Conservation (phyloP, 768 basidiomycete genomes). For the Solioccasus polychromus region DNA sequence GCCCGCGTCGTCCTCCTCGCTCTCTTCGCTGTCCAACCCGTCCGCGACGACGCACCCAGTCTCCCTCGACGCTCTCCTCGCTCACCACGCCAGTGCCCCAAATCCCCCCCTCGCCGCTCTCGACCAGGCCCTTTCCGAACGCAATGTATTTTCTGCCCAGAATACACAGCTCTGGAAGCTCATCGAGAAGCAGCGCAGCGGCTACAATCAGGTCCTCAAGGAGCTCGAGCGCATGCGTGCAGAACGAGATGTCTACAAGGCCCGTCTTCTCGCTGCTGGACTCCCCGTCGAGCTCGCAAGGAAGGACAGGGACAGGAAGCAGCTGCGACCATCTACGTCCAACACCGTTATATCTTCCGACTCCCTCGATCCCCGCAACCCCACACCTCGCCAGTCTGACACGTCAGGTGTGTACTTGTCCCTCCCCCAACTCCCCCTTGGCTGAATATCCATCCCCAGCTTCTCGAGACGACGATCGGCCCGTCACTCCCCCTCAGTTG, state of each 20-base stretch:
- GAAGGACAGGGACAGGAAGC: conserved; percentile 28
- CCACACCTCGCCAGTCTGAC: conserved; percentile 30
- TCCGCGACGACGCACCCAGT: conserved; percentile 33
- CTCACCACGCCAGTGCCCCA: conserved; percentile 47
- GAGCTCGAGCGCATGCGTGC: conserved; percentile 81
- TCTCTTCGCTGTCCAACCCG: conserved; percentile 26
- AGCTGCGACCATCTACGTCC: conserved; percentile 22
- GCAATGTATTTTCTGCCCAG: conserved; percentile 77
- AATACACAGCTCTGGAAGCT: conserved; percentile 94
- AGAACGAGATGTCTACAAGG: conserved; percentile 67
- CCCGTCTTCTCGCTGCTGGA: conserved; percentile 31
- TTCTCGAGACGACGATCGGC: conserved; percentile 21
- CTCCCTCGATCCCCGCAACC: conserved; percentile 24
- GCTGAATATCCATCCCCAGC: conserved; percentile 1
- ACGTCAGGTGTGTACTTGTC: conserved; percentile 29
- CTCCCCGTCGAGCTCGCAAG: conserved; percentile 39
- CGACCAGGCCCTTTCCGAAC: conserved; percentile 73
- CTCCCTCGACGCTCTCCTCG: conserved; percentile 53
- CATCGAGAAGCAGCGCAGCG: conserved; percentile 85
- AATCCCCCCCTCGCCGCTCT: conserved; percentile 62
- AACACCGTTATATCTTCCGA: conserved; percentile 20
- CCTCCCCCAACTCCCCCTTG: background rate
- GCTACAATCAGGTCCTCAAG: conserved; percentile 77
- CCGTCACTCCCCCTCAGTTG: conserved; percentile 15
- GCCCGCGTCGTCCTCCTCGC: conserved; percentile 29